Percentiles rank a stretch among this genome's conserved stretches.
These are phyloP conservation scores for Apocynum venetum DNA, from an alignment of 257 asterid species.

Conservation along the genomic window DNA sequence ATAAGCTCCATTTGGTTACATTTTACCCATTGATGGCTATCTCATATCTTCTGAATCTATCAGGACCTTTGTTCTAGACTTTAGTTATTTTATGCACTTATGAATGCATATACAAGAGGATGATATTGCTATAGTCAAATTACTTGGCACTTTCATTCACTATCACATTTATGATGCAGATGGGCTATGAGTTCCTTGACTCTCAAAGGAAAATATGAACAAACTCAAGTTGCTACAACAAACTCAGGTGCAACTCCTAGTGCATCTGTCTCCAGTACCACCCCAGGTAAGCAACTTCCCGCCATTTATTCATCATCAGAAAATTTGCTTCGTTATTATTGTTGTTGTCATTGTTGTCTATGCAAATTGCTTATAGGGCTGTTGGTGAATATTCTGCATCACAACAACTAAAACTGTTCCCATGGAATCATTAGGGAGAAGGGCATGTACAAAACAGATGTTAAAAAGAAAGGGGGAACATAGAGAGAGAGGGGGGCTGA, in stretches of 20 bases:
- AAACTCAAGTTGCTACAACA: constrained; percentile 46
- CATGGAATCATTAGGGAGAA: neutral
- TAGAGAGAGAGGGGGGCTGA: neutral
- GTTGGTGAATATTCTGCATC: neutral
- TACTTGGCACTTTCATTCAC: constrained; percentile 7
- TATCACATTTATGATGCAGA: constrained; percentile 46
- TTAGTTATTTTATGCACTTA: neutral
- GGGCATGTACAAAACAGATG: neutral
- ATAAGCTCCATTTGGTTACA: neutral
- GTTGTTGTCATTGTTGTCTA: neutral
- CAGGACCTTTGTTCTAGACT: neutral
- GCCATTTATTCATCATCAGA: neutral
- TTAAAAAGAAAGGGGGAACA: neutral
- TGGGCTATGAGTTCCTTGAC: constrained; percentile 99
- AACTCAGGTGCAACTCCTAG: constrained; percentile 49
- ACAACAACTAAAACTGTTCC: neutral
- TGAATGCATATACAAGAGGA: neutral
- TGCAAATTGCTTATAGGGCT: neutral
- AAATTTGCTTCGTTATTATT: neutral
- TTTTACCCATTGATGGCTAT: neutral
- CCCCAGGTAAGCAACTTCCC: constrained; percentile 48
- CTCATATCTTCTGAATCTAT: neutral
- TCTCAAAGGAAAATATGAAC: constrained; percentile 87
- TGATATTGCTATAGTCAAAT: neutral
- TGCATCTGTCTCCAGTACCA: constrained; percentile 53